Evolutionary conservation across 352 stramenopile species (phyloP), one percentile per base, ranked within the genome.

Genomic region (Phytopythium mirpurense): DNA sequence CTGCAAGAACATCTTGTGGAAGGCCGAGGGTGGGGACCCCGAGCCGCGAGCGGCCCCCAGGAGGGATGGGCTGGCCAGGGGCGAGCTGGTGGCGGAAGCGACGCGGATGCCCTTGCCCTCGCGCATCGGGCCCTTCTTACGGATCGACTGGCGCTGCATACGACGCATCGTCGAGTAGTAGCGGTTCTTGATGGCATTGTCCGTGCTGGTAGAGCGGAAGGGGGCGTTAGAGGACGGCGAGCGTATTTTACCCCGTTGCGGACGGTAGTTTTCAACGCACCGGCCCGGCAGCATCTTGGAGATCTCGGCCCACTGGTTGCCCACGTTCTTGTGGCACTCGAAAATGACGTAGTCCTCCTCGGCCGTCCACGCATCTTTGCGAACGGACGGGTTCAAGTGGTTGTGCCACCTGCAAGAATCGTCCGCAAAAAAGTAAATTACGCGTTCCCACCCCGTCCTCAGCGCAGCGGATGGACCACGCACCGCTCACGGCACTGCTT

Each of bases 221-320:
- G 9, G 29, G 29, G 29, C 29, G 29, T 31, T 14, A 46, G 9
- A 23, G 10, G 6, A 26, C 19, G 6, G n/a, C 10, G 11, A 16
- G 29, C 26, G 29, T 11, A 5, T 7, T 35, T 3, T 14, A 26
- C 16, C 10, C 5, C 12, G 29, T 24, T 26, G 24, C 15, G 44
- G 29, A 24, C 7, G 29, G 42, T 23, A 49, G 35, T 6, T 34
- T 49, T n/a, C n/a, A 35, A 53, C 42, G 19, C 41, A 91, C 72
- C 86, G 54, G 36, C 87, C 87, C 3, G 87, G 87, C 2, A 97
- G 73, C 77, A 94, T 94, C 59, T 94, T 93, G 42, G 86, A 89
- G 54, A 97, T 96, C 65, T 96, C 84, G 1, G 87, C 86, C 89
- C 89, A 97, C 50, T 96, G 85, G 63, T 97, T 97, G 32, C 89